phyloP scores from a whole-genome alignment of 257 asterid species.

The Fraxinus pennsylvanica region DNA sequence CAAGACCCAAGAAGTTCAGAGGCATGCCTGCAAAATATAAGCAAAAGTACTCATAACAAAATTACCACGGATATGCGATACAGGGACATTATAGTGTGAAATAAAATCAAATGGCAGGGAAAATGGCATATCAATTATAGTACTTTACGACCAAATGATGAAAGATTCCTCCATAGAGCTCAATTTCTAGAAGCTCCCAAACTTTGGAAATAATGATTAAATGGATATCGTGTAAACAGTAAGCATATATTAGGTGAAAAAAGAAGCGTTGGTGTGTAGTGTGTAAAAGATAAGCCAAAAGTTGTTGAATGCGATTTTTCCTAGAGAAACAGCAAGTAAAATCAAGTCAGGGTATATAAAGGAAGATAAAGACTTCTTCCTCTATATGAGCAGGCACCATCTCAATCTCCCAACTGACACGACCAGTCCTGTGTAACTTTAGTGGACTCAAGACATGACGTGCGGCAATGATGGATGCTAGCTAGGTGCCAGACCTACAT shows the following conservation, averaged over 20 bases:
- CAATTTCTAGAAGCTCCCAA: neutral
- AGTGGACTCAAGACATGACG: too few relatives aligned
- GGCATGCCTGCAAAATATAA: conserved; percentile 60
- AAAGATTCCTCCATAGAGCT: neutral
- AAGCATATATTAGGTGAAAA: too few relatives aligned
- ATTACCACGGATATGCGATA: neutral
- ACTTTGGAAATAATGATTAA: neutral
- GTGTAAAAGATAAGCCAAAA: neutral
- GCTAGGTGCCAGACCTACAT: too few relatives aligned
- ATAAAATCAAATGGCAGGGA: neutral
- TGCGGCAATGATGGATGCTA: too few relatives aligned
- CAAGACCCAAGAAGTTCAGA: conserved; percentile 74
- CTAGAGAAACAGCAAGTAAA: neutral
- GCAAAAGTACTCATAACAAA: neutral
- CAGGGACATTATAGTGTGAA: neutral
- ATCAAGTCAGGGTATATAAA: neutral
- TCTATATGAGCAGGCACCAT: neutral
- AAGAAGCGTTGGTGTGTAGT: neutral
- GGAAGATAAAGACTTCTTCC: neutral
- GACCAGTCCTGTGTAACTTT: too few relatives aligned
- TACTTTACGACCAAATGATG: neutral
- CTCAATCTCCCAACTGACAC: neutral
- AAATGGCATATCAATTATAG: neutral
- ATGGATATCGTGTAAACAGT: neutral
- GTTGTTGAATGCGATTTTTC: neutral